Percentiles rank a stretch among this genome's conserved stretches.
Evolutionary conservation across 2,329 filamentous ascomycete genomes (phyloP).

Genomic region (Metarhizium rileyi): DNA sequence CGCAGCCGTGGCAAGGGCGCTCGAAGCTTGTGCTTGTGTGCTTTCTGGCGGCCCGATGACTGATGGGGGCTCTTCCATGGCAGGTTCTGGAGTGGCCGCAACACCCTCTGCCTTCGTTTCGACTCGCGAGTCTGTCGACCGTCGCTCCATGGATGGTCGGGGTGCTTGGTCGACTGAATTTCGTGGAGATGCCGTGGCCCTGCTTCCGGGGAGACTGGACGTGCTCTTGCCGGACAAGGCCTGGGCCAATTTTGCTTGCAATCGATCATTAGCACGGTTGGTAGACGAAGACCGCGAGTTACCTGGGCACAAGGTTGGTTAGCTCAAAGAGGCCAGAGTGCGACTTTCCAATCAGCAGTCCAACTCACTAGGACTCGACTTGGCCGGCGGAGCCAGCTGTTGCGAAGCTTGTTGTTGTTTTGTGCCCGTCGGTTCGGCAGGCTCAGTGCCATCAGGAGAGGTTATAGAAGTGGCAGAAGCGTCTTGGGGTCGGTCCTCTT

Average conservation of each 20-base stretch:
- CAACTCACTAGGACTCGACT: conserved; percentile 15
- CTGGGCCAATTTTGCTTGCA: conserved; percentile 83
- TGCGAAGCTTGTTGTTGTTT: conserved; percentile 15
- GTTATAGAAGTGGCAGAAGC: conserved; percentile 3
- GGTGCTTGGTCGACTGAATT: conserved; percentile 26
- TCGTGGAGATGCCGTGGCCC: conserved; percentile 24
- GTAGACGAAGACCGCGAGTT: conserved; percentile 56
- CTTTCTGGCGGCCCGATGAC: background rate
- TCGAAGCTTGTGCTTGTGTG: no score
- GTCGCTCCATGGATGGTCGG: conserved; percentile 18
- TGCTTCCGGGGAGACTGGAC: conserved; percentile 31
- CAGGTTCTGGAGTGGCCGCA: background rate
- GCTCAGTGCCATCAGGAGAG: background rate
- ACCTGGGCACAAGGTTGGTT: conserved; percentile 3
- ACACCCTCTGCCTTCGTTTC: background rate
- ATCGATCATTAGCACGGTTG: conserved; percentile 60
- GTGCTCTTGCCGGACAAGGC: conserved; percentile 65
- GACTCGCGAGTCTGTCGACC: conserved; percentile 16
- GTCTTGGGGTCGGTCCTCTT: conserved; percentile 29
- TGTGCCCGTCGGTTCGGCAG: conserved; percentile 6
- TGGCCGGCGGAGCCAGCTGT: conserved; percentile 19
- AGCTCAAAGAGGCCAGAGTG: background rate
- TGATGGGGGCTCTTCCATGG: background rate
- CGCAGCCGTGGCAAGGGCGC: no score
- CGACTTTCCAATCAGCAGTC: background rate